A percentile compares a stretch with the other conserved stretches of the same genome.
These are phyloP conservation scores for Metschnikowia henanensis DNA, from an alignment of 805 yeast genomes.

Conservation along the genomic window DNA sequence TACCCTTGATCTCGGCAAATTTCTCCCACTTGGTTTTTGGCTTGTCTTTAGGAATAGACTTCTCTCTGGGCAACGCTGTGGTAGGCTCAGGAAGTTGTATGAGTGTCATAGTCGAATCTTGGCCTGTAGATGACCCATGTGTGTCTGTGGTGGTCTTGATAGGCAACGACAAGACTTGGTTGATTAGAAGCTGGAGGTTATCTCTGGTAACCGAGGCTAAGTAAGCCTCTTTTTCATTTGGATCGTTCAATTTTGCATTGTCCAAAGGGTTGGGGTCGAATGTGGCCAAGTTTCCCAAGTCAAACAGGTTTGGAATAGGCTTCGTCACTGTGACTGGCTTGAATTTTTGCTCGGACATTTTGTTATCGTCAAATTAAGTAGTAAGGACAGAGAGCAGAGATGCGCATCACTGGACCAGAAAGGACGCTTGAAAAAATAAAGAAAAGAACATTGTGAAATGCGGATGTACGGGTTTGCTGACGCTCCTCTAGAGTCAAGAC, in stretches of 20 bases:
- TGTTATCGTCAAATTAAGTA: background rate
- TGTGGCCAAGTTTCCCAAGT: slow-evolving; percentile 86
- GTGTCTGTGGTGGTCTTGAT: slow-evolving; percentile 83
- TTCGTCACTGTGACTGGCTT: slow-evolving; percentile 89
- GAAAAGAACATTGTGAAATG: too few species aligned
- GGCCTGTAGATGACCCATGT: slow-evolving; percentile 55
- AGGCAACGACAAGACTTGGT: slow-evolving; percentile 89
- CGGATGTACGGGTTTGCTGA: too few species aligned
- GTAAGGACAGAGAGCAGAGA: slow-evolving; percentile 8
- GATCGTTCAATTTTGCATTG: slow-evolving; percentile 53
- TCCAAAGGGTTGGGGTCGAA: slow-evolving; percentile 90
- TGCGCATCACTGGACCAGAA: slow-evolving; percentile 18
- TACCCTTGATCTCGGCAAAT: slow-evolving; percentile 95
- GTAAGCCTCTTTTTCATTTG: slow-evolving; percentile 58
- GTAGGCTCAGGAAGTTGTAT: slow-evolving; percentile 82
- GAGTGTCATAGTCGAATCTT: slow-evolving; percentile 75
- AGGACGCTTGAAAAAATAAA: background rate
- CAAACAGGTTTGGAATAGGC: slow-evolving; percentile 85
- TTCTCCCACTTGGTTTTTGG: slow-evolving; percentile 95
- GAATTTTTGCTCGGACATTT: slow-evolving; percentile 25
- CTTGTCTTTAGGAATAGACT: slow-evolving; percentile 90
- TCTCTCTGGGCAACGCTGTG: slow-evolving; percentile 88
- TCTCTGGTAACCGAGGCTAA: slow-evolving; percentile 76
- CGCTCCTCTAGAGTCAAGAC: too few species aligned
- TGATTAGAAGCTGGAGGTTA: slow-evolving; percentile 86